Evolutionary conservation across 106 monocot species (phyloP).

Genomic region (Dendrobium catenatum): DNA sequence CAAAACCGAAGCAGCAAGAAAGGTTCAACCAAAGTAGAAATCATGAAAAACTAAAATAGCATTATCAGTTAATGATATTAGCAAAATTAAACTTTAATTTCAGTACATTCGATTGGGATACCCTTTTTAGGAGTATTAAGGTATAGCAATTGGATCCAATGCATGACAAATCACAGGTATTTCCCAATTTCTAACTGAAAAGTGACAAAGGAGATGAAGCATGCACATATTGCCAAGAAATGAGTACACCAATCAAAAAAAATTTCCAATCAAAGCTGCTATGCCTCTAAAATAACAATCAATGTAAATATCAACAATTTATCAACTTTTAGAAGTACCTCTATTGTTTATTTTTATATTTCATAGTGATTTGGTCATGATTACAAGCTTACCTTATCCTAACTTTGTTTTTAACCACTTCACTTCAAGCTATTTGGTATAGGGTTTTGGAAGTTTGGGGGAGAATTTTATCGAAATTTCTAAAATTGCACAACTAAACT

Average conservation of each 20-base stretch:
- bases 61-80: background rate
- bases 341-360: background rate
- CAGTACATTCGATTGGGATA: background rate
- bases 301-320: background rate
- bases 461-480: background rate
- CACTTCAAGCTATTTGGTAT: background rate
- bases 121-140: background rate
- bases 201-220: background rate
- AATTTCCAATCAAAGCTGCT: background rate
- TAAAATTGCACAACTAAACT: background rate
- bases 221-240: background rate
- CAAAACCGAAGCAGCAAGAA: background rate
- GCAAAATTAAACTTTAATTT: background rate
- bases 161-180: background rate
- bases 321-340: background rate
- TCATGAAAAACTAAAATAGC: background rate
- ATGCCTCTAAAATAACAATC: background rate
- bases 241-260: background rate
- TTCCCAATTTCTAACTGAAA: background rate
- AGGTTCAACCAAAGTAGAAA: background rate
- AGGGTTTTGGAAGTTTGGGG: background rate
- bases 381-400: background rate
- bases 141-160: background rate
- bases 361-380: background rate
- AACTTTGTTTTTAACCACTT: background rate